A percentile compares a stretch with the other conserved stretches of the same genome.
phyloP scores from a whole-genome alignment of 192 early-diverging fungal species.

The Linnemannia zychae region DNA sequence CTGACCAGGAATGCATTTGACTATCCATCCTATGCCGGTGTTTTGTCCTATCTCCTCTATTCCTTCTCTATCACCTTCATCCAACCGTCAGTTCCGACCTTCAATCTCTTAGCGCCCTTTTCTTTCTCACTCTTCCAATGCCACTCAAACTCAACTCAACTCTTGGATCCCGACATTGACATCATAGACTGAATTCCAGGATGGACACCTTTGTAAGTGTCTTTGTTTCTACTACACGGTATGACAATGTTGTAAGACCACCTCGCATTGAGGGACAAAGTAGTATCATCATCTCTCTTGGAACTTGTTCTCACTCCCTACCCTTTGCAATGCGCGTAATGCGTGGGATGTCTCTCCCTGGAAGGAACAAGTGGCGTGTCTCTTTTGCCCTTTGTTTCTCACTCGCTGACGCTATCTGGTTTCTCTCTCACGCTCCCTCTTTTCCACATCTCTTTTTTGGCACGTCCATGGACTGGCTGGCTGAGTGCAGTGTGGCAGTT shows the following conservation, averaged over 20 bases:
- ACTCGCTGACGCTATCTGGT: neutral
- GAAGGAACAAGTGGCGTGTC: neutral
- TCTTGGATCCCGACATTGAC: neutral
- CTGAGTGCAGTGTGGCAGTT: no score
- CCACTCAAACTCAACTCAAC: neutral
- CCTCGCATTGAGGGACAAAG: no score
- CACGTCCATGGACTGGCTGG: neutral
- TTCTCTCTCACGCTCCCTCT: neutral
- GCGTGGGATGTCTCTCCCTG: neutral
- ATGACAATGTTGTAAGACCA: neutral
- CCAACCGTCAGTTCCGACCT: neutral
- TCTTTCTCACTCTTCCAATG: neutral
- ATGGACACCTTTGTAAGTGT: neutral
- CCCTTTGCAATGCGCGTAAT: no score
- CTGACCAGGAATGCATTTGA: neutral
- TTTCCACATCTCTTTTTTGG: neutral
- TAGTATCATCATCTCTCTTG: neutral
- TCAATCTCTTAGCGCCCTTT: neutral
- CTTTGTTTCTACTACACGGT: neutral
- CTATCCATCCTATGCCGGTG: neutral
- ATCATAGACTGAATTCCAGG: neutral
- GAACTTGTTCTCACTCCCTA: no score
- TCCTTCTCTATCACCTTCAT: neutral
- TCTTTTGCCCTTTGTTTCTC: neutral
- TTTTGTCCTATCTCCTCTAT: neutral